Evolutionary conservation across 2,329 filamentous ascomycete genomes (phyloP).

Genomic region (Fusarium marasasianum): DNA sequence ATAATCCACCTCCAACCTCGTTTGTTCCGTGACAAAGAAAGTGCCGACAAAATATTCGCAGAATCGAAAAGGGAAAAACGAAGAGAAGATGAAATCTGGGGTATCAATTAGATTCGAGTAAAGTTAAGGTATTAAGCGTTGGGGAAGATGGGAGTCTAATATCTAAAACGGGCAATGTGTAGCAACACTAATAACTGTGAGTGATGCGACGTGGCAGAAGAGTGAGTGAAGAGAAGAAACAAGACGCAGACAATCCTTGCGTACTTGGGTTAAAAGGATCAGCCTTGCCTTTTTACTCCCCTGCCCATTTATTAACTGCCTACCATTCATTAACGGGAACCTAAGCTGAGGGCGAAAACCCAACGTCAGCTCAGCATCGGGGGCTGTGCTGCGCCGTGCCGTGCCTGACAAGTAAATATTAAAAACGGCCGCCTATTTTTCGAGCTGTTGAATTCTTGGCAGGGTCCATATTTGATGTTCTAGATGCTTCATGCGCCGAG

Average conservation of each 20-base stretch:
- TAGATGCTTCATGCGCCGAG: slow-evolving; percentile 14
- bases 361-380: slow-evolving; percentile 42
- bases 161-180: not conserved
- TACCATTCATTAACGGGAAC: not conserved
- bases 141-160: slow-evolving; percentile 7
- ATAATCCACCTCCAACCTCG: slow-evolving; percentile 15
- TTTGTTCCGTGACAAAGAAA: not conserved
- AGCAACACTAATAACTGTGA: not conserved
- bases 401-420: not conserved
- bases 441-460: slow-evolving; percentile 10
- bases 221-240: not conserved
- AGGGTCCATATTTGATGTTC: slow-evolving; percentile 17
- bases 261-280: not conserved
- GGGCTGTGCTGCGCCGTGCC: slow-evolving; percentile 20
- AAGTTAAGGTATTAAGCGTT: slow-evolving; percentile 4
- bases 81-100: not conserved
- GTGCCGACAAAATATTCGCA: not conserved
- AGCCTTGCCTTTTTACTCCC: slow-evolving; percentile 9
- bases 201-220: slow-evolving; percentile 19
- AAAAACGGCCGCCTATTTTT: slow-evolving; percentile 16
- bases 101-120: slow-evolving; percentile 9
- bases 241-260: not conserved
- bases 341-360: slow-evolving; percentile 32
- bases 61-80: not conserved
- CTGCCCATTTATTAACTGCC: not conserved